These are phyloP conservation scores for Penicillium bialowiezense DNA, from an alignment of 495 filamentous ascomycete genomes.

Conservation along the genomic window DNA sequence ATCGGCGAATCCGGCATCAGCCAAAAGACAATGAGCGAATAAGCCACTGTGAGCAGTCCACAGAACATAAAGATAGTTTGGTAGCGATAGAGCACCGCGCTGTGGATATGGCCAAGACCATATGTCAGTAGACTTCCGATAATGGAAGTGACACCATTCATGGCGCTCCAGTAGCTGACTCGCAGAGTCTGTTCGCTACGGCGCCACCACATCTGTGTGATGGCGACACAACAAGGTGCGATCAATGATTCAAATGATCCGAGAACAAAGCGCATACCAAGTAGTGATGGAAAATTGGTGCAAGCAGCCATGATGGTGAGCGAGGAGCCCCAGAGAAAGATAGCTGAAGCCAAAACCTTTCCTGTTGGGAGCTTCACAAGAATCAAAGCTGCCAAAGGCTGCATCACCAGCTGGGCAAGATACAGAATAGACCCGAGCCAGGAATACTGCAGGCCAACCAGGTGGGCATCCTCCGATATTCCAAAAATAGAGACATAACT, in stretches of 20 bases:
- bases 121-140: slow-evolving; percentile 46
- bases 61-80: slow-evolving; percentile 54
- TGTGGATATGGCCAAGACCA: slow-evolving; percentile 54
- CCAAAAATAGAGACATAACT: slow-evolving; percentile 50
- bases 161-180: slow-evolving; percentile 52
- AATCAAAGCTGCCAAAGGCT: slow-evolving; percentile 21
- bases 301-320: slow-evolving; percentile 52
- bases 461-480: slow-evolving; percentile 31
- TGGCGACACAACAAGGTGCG: slow-evolving; percentile 51
- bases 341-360: slow-evolving; percentile 51
- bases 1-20: slow-evolving; percentile 52
- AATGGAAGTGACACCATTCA: slow-evolving; percentile 47
- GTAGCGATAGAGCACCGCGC: slow-evolving; percentile 27
- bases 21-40: slow-evolving; percentile 36
- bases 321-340: slow-evolving; percentile 46
- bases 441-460: slow-evolving; percentile 45
- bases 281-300: slow-evolving; percentile 49
- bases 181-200: slow-evolving; percentile 53
- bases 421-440: slow-evolving; percentile 48
- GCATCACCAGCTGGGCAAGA: slow-evolving; percentile 39
- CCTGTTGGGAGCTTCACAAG: slow-evolving; percentile 25
- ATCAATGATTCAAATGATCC: slow-evolving; percentile 2
- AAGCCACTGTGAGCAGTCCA: slow-evolving; percentile 33
- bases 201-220: slow-evolving; percentile 59
- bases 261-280: slow-evolving; percentile 21